Base-by-base conservation (phyloP, 306 rosid genomes). In the Sesbania bispinosa region DNA sequence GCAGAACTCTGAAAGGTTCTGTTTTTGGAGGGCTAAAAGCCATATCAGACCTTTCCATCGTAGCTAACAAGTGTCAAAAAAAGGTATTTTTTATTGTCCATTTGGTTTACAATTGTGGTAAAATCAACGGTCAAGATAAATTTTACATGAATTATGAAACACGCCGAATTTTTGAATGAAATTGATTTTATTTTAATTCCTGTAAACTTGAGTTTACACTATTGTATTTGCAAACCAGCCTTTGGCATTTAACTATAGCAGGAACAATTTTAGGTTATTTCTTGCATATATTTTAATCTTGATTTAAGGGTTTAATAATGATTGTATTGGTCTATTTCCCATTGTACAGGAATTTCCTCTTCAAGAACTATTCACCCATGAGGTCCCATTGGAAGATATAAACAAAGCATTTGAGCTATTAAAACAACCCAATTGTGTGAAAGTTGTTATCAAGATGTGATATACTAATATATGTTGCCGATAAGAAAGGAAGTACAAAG, bases 11-110 rank as follows among this genome's bases (percentile, higher is more conserved):
- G 69, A 84, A 72, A 53, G 92, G 92, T 16, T 68, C 80, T 32
- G 5, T 62, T 21, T 80, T 86, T 69, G 94, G 90, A 46, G 88
- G 91, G 20, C 14, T 84, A 42, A 86, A 65, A 78, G 2, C 82
- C 75, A 75, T 26, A 58, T 75, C 91, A 4, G 91, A 84, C 35
- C 69, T 86, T 14, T 77, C 83, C n/a, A 9, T 74, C 69, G 18
- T 83, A 10, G 32, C 52, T 7, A 58, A 85, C 10, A 87, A 87
- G 67, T 82, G 85, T 46, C 39, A 59, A 5, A 76, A 72, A 6
- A 62, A 85, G 88, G 85, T 86, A 54, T n/a, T n/a, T n/a, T n/a
- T n/a, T n/a, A n/a, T n/a, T n/a, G n/a, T n/a, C n/a, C n/a, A n/a
- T n/a, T n/a, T n/a, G n/a, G n/a, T n/a, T n/a, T n/a, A n/a, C n/a